These are phyloP conservation scores for Vitis hybrid DNA, from an alignment of 177 flowering plant species.

Conservation along the genomic window DNA sequence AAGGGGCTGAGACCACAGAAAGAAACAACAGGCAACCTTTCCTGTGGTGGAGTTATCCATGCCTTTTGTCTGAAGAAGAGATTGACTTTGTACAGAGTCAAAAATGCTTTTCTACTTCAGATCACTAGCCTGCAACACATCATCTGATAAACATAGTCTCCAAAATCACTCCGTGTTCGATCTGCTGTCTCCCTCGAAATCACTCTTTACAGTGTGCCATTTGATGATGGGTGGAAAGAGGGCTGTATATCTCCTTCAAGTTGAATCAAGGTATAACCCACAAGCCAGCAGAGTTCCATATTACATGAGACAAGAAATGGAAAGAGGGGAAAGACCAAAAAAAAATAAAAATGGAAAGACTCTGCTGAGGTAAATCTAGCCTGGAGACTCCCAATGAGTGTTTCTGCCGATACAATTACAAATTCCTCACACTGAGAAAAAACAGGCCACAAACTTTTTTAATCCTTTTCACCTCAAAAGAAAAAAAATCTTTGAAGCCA, in stretches of 20 bases:
- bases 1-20: neutral
- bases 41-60: neutral
- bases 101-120: slow-evolving; percentile 7
- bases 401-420: slow-evolving; percentile 30
- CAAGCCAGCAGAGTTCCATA: slow-evolving; percentile 25
- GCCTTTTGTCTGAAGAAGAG: slow-evolving; percentile 1
- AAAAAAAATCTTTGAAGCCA: slow-evolving; percentile 13
- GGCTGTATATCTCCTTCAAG: slow-evolving; percentile 11
- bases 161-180: slow-evolving; percentile 3
- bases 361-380: slow-evolving; percentile 19
- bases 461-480: slow-evolving; percentile 17
- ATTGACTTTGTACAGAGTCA: slow-evolving; percentile 12
- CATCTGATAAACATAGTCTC: neutral
- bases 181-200: slow-evolving; percentile 6
- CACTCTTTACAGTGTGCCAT: slow-evolving; percentile 39
- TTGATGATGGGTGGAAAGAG: slow-evolving; percentile 10
- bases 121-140: slow-evolving; percentile 7
- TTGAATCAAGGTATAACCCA: slow-evolving; percentile 9
- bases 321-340: neutral
- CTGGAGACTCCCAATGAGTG: slow-evolving; percentile 15
- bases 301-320: slow-evolving; percentile 14
- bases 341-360: slow-evolving; percentile 9
- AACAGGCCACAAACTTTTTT: slow-evolving; percentile 20
- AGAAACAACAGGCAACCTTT: slow-evolving; percentile 1
- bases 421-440: slow-evolving; percentile 24